Evolutionary conservation across 352 stramenopile species (phyloP).

Genomic region (Lagenidium sp.): DNA sequence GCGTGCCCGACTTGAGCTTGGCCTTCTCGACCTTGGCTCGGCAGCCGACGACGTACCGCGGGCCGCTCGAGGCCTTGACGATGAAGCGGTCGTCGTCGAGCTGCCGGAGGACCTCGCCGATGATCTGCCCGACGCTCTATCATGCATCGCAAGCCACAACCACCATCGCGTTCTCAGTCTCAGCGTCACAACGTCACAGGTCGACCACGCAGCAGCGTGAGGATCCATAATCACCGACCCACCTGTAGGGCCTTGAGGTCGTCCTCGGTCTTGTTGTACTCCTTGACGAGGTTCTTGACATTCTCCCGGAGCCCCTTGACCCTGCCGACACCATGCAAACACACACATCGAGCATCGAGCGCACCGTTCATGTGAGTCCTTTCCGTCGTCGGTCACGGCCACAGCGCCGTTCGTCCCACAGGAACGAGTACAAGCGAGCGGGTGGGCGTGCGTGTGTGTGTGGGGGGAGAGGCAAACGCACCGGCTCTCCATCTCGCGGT

Average conservation of each 20-base stretch:
- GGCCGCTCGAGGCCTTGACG: conserved; percentile 97
- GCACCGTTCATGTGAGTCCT: conserved; percentile 3
- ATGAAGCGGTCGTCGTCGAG: conserved; percentile 99
- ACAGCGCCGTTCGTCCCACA: too few relatives aligned
- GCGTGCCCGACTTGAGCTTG: conserved; percentile 96
- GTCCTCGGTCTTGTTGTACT: conserved; percentile 99
- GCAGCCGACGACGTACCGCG: conserved; percentile 98
- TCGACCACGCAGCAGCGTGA: too few relatives aligned
- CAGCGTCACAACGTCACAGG: too few relatives aligned
- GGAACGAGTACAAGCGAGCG: too few relatives aligned
- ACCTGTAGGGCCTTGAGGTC: conserved; percentile 94
- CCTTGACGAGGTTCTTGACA: conserved; percentile 90
- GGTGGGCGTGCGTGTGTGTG: too few relatives aligned
- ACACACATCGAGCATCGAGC: too few relatives aligned
- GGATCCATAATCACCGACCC: too few relatives aligned
- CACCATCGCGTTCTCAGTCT: too few relatives aligned
- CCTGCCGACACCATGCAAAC: conserved; percentile 20
- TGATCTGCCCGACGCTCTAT: conserved; percentile 98
- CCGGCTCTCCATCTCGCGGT: conserved; percentile 94
- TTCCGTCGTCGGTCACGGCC: background rate
- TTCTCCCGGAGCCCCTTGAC: conserved; percentile 97
- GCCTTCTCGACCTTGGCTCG: conserved; percentile 91
- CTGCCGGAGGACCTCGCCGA: conserved; percentile 97
- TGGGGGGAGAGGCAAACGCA: conserved; percentile 17
- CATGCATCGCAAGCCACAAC: too few relatives aligned